These are phyloP conservation scores for Ceratobasidium sp. DNA, from an alignment of 1,284 basidiomycete species.

Conservation along the genomic window DNA sequence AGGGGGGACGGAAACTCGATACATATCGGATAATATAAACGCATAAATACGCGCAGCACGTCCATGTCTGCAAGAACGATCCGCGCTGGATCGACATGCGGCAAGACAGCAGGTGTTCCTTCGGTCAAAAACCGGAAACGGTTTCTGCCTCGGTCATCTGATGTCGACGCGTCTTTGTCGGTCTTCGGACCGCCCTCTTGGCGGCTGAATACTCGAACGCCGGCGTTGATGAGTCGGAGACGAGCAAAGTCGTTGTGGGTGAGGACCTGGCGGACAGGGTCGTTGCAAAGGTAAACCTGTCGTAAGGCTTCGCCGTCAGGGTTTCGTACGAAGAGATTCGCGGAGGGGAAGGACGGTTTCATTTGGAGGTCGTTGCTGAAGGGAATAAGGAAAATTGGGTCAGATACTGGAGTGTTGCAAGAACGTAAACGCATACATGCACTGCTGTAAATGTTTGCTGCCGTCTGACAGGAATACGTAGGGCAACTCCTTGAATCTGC, in stretches of 20 bases:
- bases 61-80: constrained; percentile 74
- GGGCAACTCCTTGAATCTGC: constrained; percentile 87
- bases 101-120: constrained; percentile 85
- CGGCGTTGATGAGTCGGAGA: constrained; percentile 90
- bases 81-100: constrained; percentile 75
- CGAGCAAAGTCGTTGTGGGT: constrained; percentile 86
- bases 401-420: neutral
- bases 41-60: constrained; percentile 76
- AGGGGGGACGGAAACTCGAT: constrained; percentile 65
- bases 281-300: constrained; percentile 91
- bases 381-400: constrained; percentile 29
- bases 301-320: constrained; percentile 81
- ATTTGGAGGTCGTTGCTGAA: constrained; percentile 69
- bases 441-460: constrained; percentile 77
- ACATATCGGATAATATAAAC: constrained; percentile 84
- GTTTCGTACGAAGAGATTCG: constrained; percentile 90
- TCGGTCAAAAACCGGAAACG: constrained; percentile 84
- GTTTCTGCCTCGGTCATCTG: constrained; percentile 49
- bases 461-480: constrained; percentile 83
- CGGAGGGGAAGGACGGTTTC: constrained; percentile 77
- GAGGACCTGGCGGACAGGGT: constrained; percentile 84
- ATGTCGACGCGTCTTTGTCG: constrained; percentile 51
- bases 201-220: constrained; percentile 80
- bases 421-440: constrained; percentile 76
- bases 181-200: constrained; percentile 61